Base-by-base conservation (phyloP, 2,329 filamentous ascomycete species). In the Parastagonospora avenae region DNA sequence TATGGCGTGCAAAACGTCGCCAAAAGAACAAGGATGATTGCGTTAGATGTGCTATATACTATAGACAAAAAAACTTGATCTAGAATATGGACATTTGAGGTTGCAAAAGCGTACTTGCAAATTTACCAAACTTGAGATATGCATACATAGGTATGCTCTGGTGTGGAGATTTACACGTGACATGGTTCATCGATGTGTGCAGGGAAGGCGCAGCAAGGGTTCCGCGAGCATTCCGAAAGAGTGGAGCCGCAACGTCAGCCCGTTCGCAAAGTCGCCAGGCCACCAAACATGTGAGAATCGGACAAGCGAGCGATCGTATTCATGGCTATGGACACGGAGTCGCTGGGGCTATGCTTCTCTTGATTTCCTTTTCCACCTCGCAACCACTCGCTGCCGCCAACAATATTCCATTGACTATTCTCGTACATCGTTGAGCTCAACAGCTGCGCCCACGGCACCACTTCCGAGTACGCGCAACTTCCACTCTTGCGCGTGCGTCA, bases 211-310 rank as follows among this genome's bases (percentile, higher is more conserved):
- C 19, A 39, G 37, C 44, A 53, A 35, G 43, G 46, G 46, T 55
- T 52, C 57, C 54, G 54, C 48, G 35, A 24, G 50, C 27, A 40
- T 61, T 42, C 53, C 46, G 39, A 48, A 54, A 52, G 45, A 49
- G 54, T 56, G 60, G 60, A 65, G 54, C 57, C 52, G 59, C 60
- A 67, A 68, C 66, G 66, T 68, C 66, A 68, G 66, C 63, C 19
- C 57, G 40, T 56, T 45, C 54, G 46, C 54, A 54, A 24, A 60
- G 53, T 48, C 57, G 57, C 60, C 55, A 62, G 55, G 55, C 52
- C 41, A 28, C 60, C 59, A 56, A 58, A 59, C 62, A 64, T 66
- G 63, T 66, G 61, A 67, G 63, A 60, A 56, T 62, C 38, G 44
- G 9, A 43, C 37, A 42, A 33, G 55, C 41, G 43, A 46, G 57